phyloP scores from a whole-genome alignment of 768 basidiomycete species.

The Hemileccinum impolitum region DNA sequence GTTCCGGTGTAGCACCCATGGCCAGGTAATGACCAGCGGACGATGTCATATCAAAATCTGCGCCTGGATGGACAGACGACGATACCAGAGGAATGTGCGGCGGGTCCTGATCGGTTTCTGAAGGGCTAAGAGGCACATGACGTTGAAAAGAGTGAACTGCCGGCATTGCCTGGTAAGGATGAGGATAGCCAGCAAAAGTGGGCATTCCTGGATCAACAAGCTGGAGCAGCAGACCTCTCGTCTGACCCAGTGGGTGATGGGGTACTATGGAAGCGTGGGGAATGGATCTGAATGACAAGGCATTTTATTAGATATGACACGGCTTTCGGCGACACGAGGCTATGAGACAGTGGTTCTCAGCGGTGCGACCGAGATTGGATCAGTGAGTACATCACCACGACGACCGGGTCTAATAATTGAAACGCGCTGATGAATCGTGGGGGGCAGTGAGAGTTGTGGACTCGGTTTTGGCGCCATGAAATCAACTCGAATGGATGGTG shows the following conservation, averaged over 20 bases:
- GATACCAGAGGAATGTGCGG: neutral
- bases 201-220: too few species aligned
- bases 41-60: conserved; percentile 14
- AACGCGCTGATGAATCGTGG: too few species aligned
- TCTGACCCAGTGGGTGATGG: too few species aligned
- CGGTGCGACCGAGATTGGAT: too few species aligned
- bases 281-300: too few species aligned
- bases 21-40: neutral
- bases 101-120: conserved; percentile 35
- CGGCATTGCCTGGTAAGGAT: conserved; percentile 13
- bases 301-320: too few species aligned
- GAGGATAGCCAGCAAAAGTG: conserved; percentile 23
- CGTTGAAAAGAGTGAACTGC: conserved; percentile 27
- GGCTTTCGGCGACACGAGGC: conserved; percentile 12
- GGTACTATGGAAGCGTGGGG: too few species aligned
- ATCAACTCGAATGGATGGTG: neutral
- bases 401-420: conserved; percentile 1
- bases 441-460: too few species aligned
- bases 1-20: conserved; percentile 6
- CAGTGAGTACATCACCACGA: conserved; percentile 28
- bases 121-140: conserved; percentile 34
- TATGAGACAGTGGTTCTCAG: conserved; percentile 10
- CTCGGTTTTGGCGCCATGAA: too few species aligned
- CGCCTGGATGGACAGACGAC: neutral
- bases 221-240: too few species aligned